phyloP scores from a whole-genome alignment of 2,329 filamentous ascomycete genomes.

The Colletotrichum sp. region DNA sequence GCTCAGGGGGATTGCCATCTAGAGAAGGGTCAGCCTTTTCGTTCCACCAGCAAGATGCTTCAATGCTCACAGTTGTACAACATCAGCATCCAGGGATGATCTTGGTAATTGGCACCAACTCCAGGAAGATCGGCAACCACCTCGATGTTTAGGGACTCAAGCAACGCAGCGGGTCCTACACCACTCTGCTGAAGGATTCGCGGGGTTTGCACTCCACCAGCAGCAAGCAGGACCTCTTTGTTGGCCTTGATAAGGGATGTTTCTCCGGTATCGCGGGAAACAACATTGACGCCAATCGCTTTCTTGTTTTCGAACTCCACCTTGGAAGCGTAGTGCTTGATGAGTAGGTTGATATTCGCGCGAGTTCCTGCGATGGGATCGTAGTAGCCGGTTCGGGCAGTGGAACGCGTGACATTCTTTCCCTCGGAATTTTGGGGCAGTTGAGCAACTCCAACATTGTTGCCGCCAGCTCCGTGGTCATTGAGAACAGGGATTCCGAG shows the following conservation, averaged over 20 bases:
- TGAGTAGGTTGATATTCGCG: constrained; percentile 43
- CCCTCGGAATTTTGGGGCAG: constrained; percentile 39
- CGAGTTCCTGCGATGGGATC: constrained; percentile 35
- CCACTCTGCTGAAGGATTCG: constrained; percentile 55
- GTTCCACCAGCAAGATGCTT: rapidly evolving
- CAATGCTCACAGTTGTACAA: background rate
- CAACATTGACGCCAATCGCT: constrained; percentile 41
- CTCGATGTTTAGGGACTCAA: constrained; percentile 43
- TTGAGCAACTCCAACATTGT: constrained; percentile 26
- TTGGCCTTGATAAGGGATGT: constrained; percentile 11
- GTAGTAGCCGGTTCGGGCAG: constrained; percentile 31
- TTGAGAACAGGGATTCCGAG: constrained; percentile 11
- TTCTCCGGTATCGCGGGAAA: background rate
- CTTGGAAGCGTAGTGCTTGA: constrained; percentile 33
- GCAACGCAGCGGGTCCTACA: constrained; percentile 43
- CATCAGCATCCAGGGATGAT: constrained; percentile 15
- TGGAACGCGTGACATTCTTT: constrained; percentile 43
- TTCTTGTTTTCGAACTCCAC: constrained; percentile 19
- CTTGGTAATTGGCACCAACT: constrained; percentile 19
- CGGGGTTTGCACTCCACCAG: constrained; percentile 44
- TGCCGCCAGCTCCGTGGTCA: constrained; percentile 22
- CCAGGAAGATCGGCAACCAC: constrained; percentile 16
- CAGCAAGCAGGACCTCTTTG: constrained; percentile 46
- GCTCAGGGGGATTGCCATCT: constrained; percentile 12
- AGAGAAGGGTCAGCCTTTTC: background rate